Conservation (phyloP, 345 rosid species). For the Mallotus nudiflorus region DNA sequence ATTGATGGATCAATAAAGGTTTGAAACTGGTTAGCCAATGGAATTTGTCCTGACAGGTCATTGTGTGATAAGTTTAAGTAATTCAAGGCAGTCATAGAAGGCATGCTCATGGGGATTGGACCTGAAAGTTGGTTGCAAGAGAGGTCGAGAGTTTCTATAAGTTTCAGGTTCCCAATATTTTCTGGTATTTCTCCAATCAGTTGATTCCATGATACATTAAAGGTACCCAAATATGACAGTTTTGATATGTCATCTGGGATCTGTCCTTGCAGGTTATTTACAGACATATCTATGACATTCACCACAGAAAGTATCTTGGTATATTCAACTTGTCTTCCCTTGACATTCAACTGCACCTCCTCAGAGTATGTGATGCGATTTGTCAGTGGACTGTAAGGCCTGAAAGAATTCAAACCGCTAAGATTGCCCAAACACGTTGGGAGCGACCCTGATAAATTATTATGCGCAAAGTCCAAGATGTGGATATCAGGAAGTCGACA, state of each 20-base stretch:
- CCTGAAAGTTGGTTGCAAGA: conserved; percentile 26
- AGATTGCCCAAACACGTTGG: conserved; percentile 19
- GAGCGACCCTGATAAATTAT: conserved; percentile 21
- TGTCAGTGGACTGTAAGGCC: conserved; percentile 2
- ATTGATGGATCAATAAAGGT: conserved; percentile 18
- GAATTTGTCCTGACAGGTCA: conserved; percentile 28
- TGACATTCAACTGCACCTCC: conserved; percentile 11
- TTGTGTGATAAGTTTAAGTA: conserved; percentile 29
- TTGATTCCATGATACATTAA: conserved; percentile 20
- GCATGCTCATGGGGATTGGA: conserved; percentile 19
- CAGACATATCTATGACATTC: conserved; percentile 14
- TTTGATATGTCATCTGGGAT: conserved; percentile 12
- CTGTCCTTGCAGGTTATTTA: conserved; percentile 14
- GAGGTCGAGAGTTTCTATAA: conserved; percentile 19
- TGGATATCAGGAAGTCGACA: conserved; percentile 14
- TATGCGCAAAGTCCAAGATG: conserved; percentile 16
- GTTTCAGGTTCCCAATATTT: conserved; percentile 11
- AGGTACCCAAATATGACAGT: background rate
- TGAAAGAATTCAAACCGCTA: conserved; percentile 1
- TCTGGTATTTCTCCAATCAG: conserved; percentile 13
- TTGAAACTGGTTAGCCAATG: conserved; percentile 20
- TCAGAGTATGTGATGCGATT: background rate
- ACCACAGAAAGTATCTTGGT: conserved; percentile 5
- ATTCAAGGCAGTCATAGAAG: conserved; percentile 22
- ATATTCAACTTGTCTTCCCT: conserved; percentile 17